These are phyloP conservation scores for Coniochaeta sp. DNA, from an alignment of 2,329 filamentous ascomycete species.

Conservation along the genomic window DNA sequence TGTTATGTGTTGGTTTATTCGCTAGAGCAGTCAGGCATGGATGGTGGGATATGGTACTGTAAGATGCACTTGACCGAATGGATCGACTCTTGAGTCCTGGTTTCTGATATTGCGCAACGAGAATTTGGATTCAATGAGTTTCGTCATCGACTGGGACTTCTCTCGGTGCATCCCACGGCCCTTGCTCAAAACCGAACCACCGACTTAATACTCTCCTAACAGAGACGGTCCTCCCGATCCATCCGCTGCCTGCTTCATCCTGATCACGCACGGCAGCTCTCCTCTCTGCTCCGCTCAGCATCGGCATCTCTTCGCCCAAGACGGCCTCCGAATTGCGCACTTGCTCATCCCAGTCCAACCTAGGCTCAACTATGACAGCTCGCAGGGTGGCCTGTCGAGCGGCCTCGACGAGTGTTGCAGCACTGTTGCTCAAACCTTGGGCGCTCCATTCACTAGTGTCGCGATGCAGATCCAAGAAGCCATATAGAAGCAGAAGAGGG, in stretches of 20 bases:
- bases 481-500: slow-evolving; percentile 54
- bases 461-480: slow-evolving; percentile 57
- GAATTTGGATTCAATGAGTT: neutral
- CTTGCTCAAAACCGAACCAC: slow-evolving; percentile 53
- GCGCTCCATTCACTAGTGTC: slow-evolving; percentile 68
- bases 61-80: neutral
- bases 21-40: neutral
- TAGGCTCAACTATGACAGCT: slow-evolving; percentile 41
- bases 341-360: slow-evolving; percentile 8
- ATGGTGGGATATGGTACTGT: neutral
- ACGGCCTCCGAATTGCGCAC: slow-evolving; percentile 26
- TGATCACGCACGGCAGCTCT: slow-evolving; percentile 24
- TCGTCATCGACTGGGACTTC: neutral
- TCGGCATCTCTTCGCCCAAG: slow-evolving; percentile 46
- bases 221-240: slow-evolving; percentile 51
- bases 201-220: slow-evolving; percentile 49
- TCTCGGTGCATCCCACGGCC: slow-evolving; percentile 19
- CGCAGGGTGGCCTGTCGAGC: slow-evolving; percentile 36
- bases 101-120: neutral
- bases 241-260: slow-evolving; percentile 37
- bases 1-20: neutral
- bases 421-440: slow-evolving; percentile 58
- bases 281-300: slow-evolving; percentile 50
- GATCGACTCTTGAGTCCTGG: neutral
- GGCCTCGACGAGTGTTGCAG: slow-evolving; percentile 56